Base-by-base conservation (phyloP, 2,329 filamentous ascomycete genomes). In the Penicillium sp. region DNA sequence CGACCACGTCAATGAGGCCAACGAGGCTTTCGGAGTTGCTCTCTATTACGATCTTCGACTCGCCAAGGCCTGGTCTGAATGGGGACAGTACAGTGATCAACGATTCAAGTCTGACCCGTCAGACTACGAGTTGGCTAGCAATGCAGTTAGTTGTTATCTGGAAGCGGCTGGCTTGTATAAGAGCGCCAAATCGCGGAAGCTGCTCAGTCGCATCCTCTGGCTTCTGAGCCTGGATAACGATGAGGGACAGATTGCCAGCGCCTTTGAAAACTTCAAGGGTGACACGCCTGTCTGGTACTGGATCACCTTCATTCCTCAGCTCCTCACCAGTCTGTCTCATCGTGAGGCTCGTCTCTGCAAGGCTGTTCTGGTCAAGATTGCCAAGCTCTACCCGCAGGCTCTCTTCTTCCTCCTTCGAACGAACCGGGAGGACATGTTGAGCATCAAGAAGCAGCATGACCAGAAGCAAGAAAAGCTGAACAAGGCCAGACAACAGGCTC, bases 221-320 rank as follows among this genome's bases (percentile, higher is more conserved):
- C 83, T 99, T 48, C 84, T 99, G 47, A 98, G 94, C 76, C 82
- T 99, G 66, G 95, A 99, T 71, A 92, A 97, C 70, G 83, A 90
- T 0, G 91, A 92, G 72, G 91, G 91, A 12, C 89, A 86, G 39
- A 88, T 99, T 61, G 90, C 91, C 0, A 83, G 87, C 68, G 92
- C 94, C 12, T 99, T 97, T 67, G 92, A 96, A 65, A 91, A 94
- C 67, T 99, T 95, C 80, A 97, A 98, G 81, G 95, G 95, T 54
- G 96, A 99, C 68, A 96, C 92, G 2, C 92, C 93, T 0, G 92
- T 96, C 12, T 99, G 95, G 95, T 99, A 98, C 79, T 99, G 95
- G 95, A 97, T 98, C 67, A 98, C 94, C 0, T 99, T 96, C 75
- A 98, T 99, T 64, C 95, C 95, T 17, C 95, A 99, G 76, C 84